These are phyloP conservation scores for Papiliotrema fonsecae DNA, from an alignment of 1,284 basidiomycete genomes.

Conservation along the genomic window DNA sequence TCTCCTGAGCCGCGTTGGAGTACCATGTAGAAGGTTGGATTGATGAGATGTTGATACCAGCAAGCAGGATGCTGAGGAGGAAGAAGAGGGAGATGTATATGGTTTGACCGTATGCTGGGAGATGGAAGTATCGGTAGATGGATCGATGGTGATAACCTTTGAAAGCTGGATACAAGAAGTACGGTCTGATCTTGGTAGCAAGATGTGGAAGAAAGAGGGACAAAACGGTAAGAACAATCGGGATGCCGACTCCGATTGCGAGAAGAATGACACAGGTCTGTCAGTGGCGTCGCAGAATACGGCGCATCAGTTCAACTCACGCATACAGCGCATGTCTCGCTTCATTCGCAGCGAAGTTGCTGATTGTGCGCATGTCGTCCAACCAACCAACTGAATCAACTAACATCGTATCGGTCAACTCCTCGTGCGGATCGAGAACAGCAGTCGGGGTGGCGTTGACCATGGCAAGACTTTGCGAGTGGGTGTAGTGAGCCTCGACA, in stretches of 20 bases:
- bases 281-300: not conserved
- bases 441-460: conserved; percentile 6
- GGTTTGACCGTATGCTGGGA: conserved; percentile 7
- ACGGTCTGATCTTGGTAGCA: not conserved
- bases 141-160: not conserved
- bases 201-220: conserved; percentile 1
- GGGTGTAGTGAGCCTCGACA: conserved; percentile 6
- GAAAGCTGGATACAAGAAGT: conserved; percentile 3
- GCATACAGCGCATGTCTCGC: conserved; percentile 6
- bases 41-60: conserved; percentile 8
- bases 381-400: conserved; percentile 2
- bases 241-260: conserved; percentile 4
- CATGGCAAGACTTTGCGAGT: conserved; percentile 1
- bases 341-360: conserved; percentile 6
- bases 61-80: conserved; percentile 11
- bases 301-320: conserved; percentile 1
- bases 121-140: not conserved
- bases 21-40: conserved; percentile 13
- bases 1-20: conserved; percentile 4
- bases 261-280: conserved; percentile 4
- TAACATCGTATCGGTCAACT: conserved; percentile 4
- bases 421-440: conserved; percentile 4
- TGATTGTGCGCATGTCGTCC: conserved; percentile 8
- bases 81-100: conserved; percentile 6
- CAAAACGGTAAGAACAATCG: conserved; percentile 6